Conservation (phyloP, 805 yeast genomes). For the Wickerhamomyces sydowiorum region DNA sequence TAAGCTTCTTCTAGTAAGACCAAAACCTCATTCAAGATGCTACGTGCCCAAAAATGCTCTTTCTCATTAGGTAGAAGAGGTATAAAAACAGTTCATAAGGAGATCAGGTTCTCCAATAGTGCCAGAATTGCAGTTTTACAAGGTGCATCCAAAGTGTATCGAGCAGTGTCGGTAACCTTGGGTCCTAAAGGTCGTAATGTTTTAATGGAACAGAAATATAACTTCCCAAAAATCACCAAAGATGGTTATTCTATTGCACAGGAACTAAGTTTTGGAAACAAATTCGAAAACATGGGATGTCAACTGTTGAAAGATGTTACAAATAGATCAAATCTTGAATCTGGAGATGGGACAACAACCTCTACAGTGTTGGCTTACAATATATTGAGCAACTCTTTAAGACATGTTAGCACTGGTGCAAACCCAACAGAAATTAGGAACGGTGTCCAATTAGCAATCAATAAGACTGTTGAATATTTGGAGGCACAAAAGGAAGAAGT, state of each 20-base stretch:
- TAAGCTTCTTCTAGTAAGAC: background rate
- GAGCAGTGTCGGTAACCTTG: constrained; percentile 92
- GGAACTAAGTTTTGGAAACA: constrained; percentile 76
- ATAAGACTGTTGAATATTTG: constrained; percentile 81
- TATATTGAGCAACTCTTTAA: constrained; percentile 89
- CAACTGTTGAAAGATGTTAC: constrained; percentile 95
- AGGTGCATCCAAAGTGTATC: constrained; percentile 93
- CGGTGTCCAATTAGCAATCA: constrained; percentile 96
- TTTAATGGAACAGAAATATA: constrained; percentile 92
- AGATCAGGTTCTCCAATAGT: constrained; percentile 92
- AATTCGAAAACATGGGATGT: constrained; percentile 95
- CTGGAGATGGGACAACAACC: constrained; percentile 98
- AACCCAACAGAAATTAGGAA: constrained; percentile 98
- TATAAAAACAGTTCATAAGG: constrained; percentile 57
- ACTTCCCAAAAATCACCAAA: constrained; percentile 96
- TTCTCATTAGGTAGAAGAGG: constrained; percentile 4
- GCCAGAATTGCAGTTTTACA: constrained; percentile 91
- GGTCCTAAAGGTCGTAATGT: constrained; percentile 99
- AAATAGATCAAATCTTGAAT: constrained; percentile 91
- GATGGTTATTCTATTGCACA: constrained; percentile 98
- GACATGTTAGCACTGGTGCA: constrained; percentile 98
- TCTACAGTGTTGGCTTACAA: constrained; percentile 96
- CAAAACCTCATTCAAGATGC: background rate
- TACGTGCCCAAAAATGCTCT: background rate
- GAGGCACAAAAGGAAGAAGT: constrained; percentile 86